These are phyloP conservation scores for Flaveria linearis DNA, from an alignment of 129 eudicot species.

Conservation along the genomic window DNA sequence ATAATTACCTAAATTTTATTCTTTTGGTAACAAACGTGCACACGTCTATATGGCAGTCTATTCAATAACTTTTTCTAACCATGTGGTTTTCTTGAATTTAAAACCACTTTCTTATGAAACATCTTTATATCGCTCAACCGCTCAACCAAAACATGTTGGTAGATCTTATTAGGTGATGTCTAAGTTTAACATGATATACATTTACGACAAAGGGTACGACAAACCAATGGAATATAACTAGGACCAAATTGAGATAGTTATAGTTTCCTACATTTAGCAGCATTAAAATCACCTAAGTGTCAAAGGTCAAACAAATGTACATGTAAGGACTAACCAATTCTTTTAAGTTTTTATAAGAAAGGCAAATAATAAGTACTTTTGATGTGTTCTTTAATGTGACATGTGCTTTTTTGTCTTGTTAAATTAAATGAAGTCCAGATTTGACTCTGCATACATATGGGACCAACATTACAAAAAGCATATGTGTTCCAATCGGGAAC, in stretches of 20 bases:
- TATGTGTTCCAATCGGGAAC: neutral
- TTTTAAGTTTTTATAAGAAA: neutral
- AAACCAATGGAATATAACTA: neutral
- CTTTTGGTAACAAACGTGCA: no score
- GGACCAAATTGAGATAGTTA: neutral
- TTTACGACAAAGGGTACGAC: neutral
- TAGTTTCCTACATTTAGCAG: neutral
- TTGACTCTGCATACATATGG: neutral
- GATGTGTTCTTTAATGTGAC: neutral
- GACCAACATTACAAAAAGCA: slow-evolving; percentile 1
- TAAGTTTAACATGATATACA: neutral
- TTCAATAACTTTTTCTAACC: no score
- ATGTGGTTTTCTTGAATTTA: no score
- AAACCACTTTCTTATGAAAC: no score
- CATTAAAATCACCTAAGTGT: neutral
- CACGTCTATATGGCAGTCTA: no score
- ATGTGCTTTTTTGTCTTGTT: neutral
- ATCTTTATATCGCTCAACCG: no score
- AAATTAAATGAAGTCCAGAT: neutral
- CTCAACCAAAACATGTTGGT: no score
- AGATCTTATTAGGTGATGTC: neutral
- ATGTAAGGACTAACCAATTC: neutral
- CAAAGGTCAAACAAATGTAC: slow-evolving; percentile 4
- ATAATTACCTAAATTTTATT: no score
- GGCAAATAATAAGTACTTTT: neutral